These are phyloP conservation scores for Penicillium lagena DNA, from an alignment of 495 filamentous ascomycete species.

Conservation along the genomic window DNA sequence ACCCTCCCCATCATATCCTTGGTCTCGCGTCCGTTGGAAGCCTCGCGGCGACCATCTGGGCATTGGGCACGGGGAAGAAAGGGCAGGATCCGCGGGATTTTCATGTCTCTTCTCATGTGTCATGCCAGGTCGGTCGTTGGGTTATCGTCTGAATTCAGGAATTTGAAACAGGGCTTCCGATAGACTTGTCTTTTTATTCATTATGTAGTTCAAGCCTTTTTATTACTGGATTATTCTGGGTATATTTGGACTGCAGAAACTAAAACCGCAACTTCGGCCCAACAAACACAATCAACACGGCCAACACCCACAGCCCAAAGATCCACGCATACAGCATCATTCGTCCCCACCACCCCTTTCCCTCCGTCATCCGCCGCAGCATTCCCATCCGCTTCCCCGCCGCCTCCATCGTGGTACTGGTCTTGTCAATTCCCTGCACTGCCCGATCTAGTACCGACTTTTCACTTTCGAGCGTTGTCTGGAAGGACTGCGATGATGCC, in stretches of 20 bases:
- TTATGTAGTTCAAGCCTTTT: too few relatives aligned
- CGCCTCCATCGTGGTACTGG: constrained; percentile 63
- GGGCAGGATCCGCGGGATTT: constrained; percentile 29
- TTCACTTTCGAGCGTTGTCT: constrained; percentile 64
- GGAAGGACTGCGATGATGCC: constrained; percentile 62
- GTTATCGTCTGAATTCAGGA: constrained; percentile 30
- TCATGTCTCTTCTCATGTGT: constrained; percentile 40
- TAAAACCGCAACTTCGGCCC: constrained; percentile 82
- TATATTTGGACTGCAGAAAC: neutral
- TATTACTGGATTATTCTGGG: neutral
- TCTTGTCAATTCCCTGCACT: constrained; percentile 67
- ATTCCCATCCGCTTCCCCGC: constrained; percentile 69
- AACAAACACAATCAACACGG: constrained; percentile 71
- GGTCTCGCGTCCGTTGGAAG: constrained; percentile 23
- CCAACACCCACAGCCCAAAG: constrained; percentile 66
- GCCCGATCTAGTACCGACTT: constrained; percentile 63
- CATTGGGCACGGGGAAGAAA: constrained; percentile 20
- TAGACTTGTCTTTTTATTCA: neutral
- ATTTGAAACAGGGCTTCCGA: constrained; percentile 7
- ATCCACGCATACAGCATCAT: constrained; percentile 82
- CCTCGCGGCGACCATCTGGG: constrained; percentile 19
- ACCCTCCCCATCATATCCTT: constrained; percentile 25
- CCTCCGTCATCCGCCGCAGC: constrained; percentile 70
- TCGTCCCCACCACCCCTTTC: constrained; percentile 79
- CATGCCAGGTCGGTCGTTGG: constrained; percentile 36